These are phyloP conservation scores for Blumeria hordei DNA, from an alignment of 2,329 filamentous ascomycete genomes.

Conservation along the genomic window DNA sequence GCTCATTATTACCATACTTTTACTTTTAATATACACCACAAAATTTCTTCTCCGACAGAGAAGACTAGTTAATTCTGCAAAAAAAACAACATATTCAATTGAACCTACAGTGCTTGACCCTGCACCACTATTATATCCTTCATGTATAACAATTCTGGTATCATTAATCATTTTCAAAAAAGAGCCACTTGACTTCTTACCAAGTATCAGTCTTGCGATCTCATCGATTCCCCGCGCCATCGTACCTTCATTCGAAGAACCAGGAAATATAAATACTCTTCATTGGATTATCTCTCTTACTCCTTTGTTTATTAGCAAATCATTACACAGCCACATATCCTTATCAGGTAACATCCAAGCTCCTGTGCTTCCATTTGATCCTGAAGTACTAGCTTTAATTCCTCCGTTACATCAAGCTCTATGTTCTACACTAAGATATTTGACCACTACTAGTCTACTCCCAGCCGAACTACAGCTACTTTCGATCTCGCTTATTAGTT, in stretches of 20 bases:
- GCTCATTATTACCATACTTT: slow-evolving; percentile 13
- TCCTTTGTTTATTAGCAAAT: slow-evolving; percentile 24
- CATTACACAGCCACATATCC: not conserved
- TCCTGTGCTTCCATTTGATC: slow-evolving; percentile 13
- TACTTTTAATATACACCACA: slow-evolving; percentile 32
- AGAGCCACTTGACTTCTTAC: slow-evolving; percentile 37
- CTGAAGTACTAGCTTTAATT: slow-evolving; percentile 25
- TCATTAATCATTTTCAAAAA: slow-evolving; percentile 46
- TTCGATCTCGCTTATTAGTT: slow-evolving; percentile 57
- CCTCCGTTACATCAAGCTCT: slow-evolving; percentile 70
- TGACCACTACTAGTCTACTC: slow-evolving; percentile 75
- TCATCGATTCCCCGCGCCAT: slow-evolving; percentile 50
- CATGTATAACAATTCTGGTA: slow-evolving; percentile 50
- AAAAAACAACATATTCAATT: slow-evolving; percentile 15
- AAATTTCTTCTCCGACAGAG: slow-evolving; percentile 25
- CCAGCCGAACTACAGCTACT: slow-evolving; percentile 72
- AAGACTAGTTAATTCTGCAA: slow-evolving; percentile 7
- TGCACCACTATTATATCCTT: slow-evolving; percentile 72
- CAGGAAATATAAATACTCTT: slow-evolving; percentile 34
- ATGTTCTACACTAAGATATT: slow-evolving; percentile 45
- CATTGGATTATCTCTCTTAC: slow-evolving; percentile 60
- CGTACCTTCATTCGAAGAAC: slow-evolving; percentile 34
- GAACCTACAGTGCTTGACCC: slow-evolving; percentile 70
- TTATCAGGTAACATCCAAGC: slow-evolving; percentile 1
- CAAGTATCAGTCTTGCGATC: slow-evolving; percentile 62